These are phyloP conservation scores for Pterocarpus santalinus DNA, from an alignment of 306 rosid genomes.

Conservation along the genomic window DNA sequence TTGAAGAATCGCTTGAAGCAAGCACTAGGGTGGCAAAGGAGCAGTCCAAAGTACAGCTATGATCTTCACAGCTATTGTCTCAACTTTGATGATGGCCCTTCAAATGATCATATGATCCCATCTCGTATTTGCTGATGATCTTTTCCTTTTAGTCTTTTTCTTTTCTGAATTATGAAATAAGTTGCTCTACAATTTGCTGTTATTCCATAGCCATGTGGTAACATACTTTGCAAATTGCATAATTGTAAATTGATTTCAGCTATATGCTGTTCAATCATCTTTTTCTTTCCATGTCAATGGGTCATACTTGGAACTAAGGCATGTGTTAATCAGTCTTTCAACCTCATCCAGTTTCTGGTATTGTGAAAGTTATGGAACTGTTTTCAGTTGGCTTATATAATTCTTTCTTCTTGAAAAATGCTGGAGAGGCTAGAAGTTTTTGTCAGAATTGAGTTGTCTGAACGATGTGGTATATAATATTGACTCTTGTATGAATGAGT, in stretches of 20 bases:
- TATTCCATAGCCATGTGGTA: slow-evolving; percentile 39
- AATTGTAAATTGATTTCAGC: slow-evolving; percentile 48
- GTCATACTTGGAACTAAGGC: slow-evolving; percentile 13
- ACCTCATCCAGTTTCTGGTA: slow-evolving; percentile 20
- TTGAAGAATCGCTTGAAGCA: slow-evolving; percentile 71
- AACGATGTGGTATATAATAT: no score
- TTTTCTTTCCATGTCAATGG: slow-evolving; percentile 1
- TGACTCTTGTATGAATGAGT: no score
- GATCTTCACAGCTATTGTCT: slow-evolving; percentile 86
- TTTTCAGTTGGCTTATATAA: background rate
- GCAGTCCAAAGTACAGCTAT: slow-evolving; percentile 61
- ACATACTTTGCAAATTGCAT: slow-evolving; percentile 22
- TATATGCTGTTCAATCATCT: slow-evolving; percentile 10
- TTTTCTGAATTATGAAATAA: slow-evolving; percentile 29
- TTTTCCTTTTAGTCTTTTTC: background rate
- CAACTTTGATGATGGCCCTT: slow-evolving; percentile 78
- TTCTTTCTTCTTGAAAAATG: background rate
- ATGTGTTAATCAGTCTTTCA: slow-evolving; percentile 11
- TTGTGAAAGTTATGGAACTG: background rate
- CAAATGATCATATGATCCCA: slow-evolving; percentile 43
- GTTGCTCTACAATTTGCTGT: slow-evolving; percentile 26
- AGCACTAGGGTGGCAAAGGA: slow-evolving; percentile 55
- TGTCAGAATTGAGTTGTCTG: no score
- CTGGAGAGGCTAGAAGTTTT: no score
- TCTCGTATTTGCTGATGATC: slow-evolving; percentile 42